These are phyloP conservation scores for Epichloe hybrida DNA, from an alignment of 2,329 filamentous ascomycete genomes.

Conservation along the genomic window DNA sequence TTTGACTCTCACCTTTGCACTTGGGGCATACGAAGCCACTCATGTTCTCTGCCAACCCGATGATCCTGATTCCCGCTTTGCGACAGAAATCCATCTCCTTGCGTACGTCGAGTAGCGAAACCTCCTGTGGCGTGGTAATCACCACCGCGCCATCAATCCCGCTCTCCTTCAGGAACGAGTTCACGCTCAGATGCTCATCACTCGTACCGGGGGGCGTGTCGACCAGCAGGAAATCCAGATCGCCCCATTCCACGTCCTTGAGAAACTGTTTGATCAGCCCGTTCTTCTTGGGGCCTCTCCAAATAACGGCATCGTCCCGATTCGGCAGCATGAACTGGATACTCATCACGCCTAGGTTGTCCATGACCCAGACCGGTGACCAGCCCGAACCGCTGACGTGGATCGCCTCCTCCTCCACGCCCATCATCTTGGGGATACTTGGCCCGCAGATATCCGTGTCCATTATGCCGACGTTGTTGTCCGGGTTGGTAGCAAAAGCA, in stretches of 20 bases:
- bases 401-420: constrained; percentile 84
- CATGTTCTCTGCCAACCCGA: constrained; percentile 97
- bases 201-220: constrained; percentile 96
- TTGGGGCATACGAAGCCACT: constrained; percentile 91
- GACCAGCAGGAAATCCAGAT: constrained; percentile 82
- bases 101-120: constrained; percentile 78
- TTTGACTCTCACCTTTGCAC: constrained; percentile 68
- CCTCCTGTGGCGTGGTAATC: constrained; percentile 91
- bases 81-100: constrained; percentile 97
- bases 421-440: constrained; percentile 97
- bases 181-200: constrained; percentile 91
- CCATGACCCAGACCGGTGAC: constrained; percentile 90
- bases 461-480: constrained; percentile 81
- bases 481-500: constrained; percentile 71
- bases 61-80: constrained; percentile 78
- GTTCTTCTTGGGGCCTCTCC: constrained; percentile 97
- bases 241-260: constrained; percentile 96
- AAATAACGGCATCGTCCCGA: constrained; percentile 89
- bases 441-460: constrained; percentile 97
- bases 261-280: constrained; percentile 95
- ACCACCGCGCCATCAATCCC: constrained; percentile 89
- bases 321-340: constrained; percentile 97
- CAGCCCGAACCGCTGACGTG: constrained; percentile 81
- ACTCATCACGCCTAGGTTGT: constrained; percentile 92
- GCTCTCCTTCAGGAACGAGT: constrained; percentile 77